Evolutionary conservation across 164 flowering plant species (phyloP), one percentile per base, ranked within the genome.

Genomic region (Santalum album): DNA sequence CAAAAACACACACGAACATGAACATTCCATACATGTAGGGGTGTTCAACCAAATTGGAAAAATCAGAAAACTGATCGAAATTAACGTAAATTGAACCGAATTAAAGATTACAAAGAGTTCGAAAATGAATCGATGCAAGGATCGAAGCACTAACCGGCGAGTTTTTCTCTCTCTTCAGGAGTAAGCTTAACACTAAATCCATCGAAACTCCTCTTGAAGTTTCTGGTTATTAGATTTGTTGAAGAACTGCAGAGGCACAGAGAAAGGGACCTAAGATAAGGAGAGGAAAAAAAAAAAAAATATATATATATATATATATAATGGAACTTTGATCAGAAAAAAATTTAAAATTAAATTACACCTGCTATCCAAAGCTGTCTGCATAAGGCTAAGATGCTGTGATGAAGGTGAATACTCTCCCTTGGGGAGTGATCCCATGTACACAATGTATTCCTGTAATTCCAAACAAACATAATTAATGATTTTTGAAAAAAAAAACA

Each of bases 121-220:
- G 6, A 11, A 11, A 32, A 5, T 32, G 6, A 5, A 6, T 32
- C 6, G 7, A 11, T 32, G 7, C 11, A 6, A 4, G 46, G 15
- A n/a, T n/a, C n/a, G n/a, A n/a, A 60, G 45, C 49, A 29, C 62
- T 63, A 25, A 76, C 80, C 43, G 0, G 62, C 29, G 14, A 73
- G 59, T 32, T 39, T 64, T 34, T 59, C 19, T 18, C 12, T 34
- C 57, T 76, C 75, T 39, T 44, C 6, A 2, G 48, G 47, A 6
- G 72, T 68, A 4, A 75, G 66, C 38, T 38, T 71, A 20, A 76
- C 76, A 16, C 65, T 68, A 54, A 75, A 75, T 22, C 76, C 79
- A 55, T 72, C 72, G 62, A 75, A 75, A 52, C 79, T 75, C 46
- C 64, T 63, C 19, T 15, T 19, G 44, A 69, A 75, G 32, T 67